phyloP scores from a whole-genome alignment of 1,284 basidiomycete species.

The Ceratobasidium sp. region DNA sequence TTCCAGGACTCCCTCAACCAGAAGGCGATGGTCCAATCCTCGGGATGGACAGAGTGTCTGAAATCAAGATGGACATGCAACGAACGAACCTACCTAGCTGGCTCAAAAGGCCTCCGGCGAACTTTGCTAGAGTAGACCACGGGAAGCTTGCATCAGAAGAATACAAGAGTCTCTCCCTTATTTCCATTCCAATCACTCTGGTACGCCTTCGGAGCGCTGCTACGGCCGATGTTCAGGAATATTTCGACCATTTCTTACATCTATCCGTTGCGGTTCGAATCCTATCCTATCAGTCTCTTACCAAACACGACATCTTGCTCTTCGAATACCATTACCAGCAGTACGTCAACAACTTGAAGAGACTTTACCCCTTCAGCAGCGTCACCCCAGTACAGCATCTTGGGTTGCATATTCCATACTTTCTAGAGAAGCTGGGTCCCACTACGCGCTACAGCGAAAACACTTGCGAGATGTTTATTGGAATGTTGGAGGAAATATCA shows the following conservation, averaged over 20 bases:
- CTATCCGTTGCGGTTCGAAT: conserved; percentile 19
- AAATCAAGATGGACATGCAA: conserved; percentile 28
- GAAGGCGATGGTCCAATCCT: neutral
- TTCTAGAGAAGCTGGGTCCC: conserved; percentile 27
- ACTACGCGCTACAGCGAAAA: conserved; percentile 8
- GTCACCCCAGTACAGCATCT: conserved; percentile 27
- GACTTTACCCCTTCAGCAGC: conserved; percentile 13
- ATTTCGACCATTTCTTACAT: conserved; percentile 22
- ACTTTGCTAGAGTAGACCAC: conserved; percentile 35
- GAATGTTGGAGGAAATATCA: conserved; percentile 23
- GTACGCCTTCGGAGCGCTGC: conserved; percentile 16
- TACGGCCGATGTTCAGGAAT: no score
- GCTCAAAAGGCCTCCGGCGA: conserved; percentile 22
- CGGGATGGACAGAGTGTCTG: neutral
- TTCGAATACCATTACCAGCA: neutral
- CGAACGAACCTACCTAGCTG: conserved; percentile 26
- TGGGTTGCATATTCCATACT: conserved; percentile 21
- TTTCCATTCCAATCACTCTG: conserved; percentile 44
- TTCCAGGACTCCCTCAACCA: neutral
- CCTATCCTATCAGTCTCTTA: conserved; percentile 10
- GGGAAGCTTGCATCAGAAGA: conserved; percentile 45
- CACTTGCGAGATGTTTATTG: conserved; percentile 41
- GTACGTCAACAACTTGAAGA: conserved; percentile 2
- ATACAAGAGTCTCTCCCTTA: conserved; percentile 40
- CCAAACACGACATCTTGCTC: neutral